Evolutionary conservation across 805 yeast genomes (phyloP).

Genomic region (Candida mattraensis): DNA sequence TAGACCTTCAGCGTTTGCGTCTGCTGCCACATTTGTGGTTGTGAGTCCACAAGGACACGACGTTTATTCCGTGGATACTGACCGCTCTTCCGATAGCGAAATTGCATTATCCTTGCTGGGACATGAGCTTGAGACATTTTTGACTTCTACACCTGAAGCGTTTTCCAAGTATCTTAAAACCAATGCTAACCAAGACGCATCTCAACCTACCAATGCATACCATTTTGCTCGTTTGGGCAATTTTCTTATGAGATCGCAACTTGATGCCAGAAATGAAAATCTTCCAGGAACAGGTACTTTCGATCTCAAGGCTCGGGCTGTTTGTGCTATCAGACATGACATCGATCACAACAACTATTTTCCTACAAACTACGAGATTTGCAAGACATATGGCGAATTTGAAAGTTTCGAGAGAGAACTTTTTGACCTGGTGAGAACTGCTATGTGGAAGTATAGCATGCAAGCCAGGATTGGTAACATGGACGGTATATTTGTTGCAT

Average conservation of each 20-base stretch:
- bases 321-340: slow-evolving; percentile 81
- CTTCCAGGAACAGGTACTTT: slow-evolving; percentile 91
- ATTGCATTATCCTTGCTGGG: slow-evolving; percentile 74
- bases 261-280: slow-evolving; percentile 75
- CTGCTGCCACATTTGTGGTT: slow-evolving; percentile 56
- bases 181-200: slow-evolving; percentile 7
- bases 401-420: slow-evolving; percentile 86
- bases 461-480: slow-evolving; percentile 95
- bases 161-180: slow-evolving; percentile 41
- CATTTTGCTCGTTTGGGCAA: slow-evolving; percentile 71
- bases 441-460: slow-evolving; percentile 78
- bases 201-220: slow-evolving; percentile 38
- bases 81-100: slow-evolving; percentile 65
- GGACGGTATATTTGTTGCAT: slow-evolving; percentile 95
- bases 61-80: slow-evolving; percentile 67
- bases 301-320: slow-evolving; percentile 91
- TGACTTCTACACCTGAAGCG: slow-evolving; percentile 59
- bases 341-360: slow-evolving; percentile 50
- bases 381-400: slow-evolving; percentile 56
- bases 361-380: slow-evolving; percentile 67
- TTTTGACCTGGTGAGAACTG: slow-evolving; percentile 70
- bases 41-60: slow-evolving; percentile 41
- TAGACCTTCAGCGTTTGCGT: slow-evolving; percentile 43
- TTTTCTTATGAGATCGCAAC: slow-evolving; percentile 84
- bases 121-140: slow-evolving; percentile 70